A percentile compares a stretch with the other conserved stretches of the same genome.
Conservation (phyloP, 140 eudicot genomes). For the Cichorium intybus region DNA sequence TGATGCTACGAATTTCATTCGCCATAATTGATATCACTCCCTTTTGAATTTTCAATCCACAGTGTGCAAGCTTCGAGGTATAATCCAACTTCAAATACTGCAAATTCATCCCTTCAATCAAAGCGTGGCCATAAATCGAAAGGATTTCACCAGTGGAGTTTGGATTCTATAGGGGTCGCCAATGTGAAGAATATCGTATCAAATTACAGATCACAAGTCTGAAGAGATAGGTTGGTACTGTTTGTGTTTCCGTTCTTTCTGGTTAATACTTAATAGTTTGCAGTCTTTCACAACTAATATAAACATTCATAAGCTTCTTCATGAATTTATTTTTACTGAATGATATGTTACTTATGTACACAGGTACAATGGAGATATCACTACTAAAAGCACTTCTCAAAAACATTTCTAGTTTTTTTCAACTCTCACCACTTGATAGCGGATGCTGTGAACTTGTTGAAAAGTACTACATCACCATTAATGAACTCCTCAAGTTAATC, state of each 20-base stretch:
- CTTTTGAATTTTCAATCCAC: neutral
- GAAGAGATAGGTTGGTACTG: slow-evolving; percentile 25
- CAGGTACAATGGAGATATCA: slow-evolving; percentile 84
- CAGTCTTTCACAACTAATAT: neutral
- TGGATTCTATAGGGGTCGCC: slow-evolving; percentile 1
- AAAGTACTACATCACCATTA: slow-evolving; percentile 50
- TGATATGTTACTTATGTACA: neutral
- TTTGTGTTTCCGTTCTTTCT: slow-evolving; percentile 8
- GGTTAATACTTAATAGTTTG: neutral
- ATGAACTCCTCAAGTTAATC: slow-evolving; percentile 66
- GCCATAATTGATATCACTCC: neutral
- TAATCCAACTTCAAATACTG: neutral
- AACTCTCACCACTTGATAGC: slow-evolving; percentile 45
- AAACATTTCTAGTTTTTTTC: slow-evolving; percentile 50
- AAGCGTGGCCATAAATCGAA: neutral
- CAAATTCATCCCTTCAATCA: neutral
- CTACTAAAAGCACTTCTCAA: slow-evolving; percentile 58
- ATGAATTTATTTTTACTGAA: neutral
- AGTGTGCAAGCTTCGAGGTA: neutral
- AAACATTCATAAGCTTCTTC: neutral
- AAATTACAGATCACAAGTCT: slow-evolving; percentile 16
- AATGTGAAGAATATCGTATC: slow-evolving; percentile 15
- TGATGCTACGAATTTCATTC: neutral
- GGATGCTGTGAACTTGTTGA: slow-evolving; percentile 45
- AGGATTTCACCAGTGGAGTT: neutral